phyloP scores from a whole-genome alignment of 805 yeast species.

The Monosporozyma solicola region DNA sequence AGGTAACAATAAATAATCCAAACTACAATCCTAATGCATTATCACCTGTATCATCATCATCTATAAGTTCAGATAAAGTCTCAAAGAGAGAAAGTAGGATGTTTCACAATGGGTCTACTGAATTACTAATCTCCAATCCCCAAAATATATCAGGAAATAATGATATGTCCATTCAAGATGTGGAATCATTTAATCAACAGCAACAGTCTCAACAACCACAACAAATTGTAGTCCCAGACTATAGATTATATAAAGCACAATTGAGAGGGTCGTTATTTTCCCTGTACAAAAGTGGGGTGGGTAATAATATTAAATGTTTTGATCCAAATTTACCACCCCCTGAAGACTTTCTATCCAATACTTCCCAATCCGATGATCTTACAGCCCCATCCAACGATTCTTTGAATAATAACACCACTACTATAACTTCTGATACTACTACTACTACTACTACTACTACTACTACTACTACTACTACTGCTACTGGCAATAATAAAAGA shows the following conservation, averaged over 20 bases:
- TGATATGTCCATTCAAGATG: background rate
- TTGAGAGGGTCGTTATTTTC: slow-evolving; percentile 59
- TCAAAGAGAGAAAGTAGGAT: slow-evolving; percentile 21
- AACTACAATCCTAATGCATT: background rate
- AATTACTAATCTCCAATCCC: background rate
- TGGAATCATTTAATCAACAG: slow-evolving; percentile 1
- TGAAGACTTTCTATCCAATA: background rate
- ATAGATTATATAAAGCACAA: slow-evolving; percentile 50
- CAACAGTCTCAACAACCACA: slow-evolving; percentile 4
- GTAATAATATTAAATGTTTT: slow-evolving; percentile 36
- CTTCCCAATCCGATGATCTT: background rate
- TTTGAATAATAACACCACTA: background rate
- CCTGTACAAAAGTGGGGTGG: slow-evolving; percentile 49
- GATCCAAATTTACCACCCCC: slow-evolving; percentile 22
- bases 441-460: background rate
- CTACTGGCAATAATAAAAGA: background rate
- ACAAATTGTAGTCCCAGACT: slow-evolving; percentile 23
- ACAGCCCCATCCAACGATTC: background rate
- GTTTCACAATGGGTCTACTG: slow-evolving; percentile 9
- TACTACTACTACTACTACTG: background rate
- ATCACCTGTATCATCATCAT: background rate
- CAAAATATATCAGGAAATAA: background rate
- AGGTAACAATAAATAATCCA: slow-evolving; percentile 4
- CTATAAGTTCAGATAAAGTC: slow-evolving; percentile 5
- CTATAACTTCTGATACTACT: background rate